A percentile compares a stretch with the other conserved stretches of the same genome.
Evolutionary conservation across 2,329 filamentous ascomycete species (phyloP).

Genomic region (Diaporthe batatas): DNA sequence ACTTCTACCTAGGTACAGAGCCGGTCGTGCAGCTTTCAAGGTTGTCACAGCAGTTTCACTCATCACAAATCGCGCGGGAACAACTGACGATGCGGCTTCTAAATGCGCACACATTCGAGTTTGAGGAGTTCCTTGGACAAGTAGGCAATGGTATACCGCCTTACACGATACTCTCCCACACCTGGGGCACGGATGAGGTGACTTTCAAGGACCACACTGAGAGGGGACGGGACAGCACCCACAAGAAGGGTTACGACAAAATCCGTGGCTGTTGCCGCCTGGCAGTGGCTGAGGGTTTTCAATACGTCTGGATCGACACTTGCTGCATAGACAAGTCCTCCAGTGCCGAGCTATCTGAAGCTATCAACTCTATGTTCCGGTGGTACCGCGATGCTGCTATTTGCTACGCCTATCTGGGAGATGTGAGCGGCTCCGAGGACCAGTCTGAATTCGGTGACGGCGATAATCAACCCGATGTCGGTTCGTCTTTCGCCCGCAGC

Average conservation of each 20-base stretch:
- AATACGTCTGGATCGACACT: constrained; percentile 55
- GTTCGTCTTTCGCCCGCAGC: neutral
- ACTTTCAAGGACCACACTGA: constrained; percentile 45
- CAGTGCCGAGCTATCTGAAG: constrained; percentile 52
- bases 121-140: constrained; percentile 37
- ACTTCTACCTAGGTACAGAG: neutral
- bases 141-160: constrained; percentile 42
- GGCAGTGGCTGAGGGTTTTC: constrained; percentile 46
- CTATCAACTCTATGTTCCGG: constrained; percentile 42
- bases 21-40: neutral
- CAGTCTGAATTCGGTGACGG: neutral
- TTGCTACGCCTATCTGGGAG: constrained; percentile 53
- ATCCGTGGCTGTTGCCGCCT: constrained; percentile 45
- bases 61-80: neutral
- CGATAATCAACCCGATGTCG: neutral
- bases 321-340: constrained; percentile 55
- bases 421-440: constrained; percentile 43
- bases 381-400: constrained; percentile 53
- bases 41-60: neutral
- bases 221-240: neutral
- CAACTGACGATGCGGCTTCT: constrained; percentile 42
- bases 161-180: constrained; percentile 52
- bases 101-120: constrained; percentile 34
- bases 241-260: constrained; percentile 46
- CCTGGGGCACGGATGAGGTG: constrained; percentile 50